phyloP scores from a whole-genome alignment of 1,284 basidiomycete species.

The Apiotrichum akiyoshidainum region DNA sequence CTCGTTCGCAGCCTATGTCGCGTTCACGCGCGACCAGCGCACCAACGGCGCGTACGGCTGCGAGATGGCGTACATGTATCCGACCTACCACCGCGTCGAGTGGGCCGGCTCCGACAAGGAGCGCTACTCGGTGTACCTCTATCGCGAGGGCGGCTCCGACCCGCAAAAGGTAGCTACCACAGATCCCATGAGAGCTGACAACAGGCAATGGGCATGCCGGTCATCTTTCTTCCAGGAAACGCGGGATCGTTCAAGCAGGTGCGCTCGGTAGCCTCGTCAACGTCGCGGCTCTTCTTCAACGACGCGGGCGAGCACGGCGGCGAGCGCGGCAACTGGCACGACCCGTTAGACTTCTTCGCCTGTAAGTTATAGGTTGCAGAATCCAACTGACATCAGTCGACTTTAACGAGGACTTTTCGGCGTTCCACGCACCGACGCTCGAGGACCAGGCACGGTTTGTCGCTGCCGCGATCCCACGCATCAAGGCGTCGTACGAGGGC shows the following conservation, averaged over 20 bases:
- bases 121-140: slow-evolving; percentile 65
- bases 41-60: slow-evolving; percentile 56
- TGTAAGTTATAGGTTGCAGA: slow-evolving; percentile 61
- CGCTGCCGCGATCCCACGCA: slow-evolving; percentile 67
- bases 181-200: slow-evolving; percentile 1
- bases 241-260: slow-evolving; percentile 93
- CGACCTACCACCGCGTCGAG: slow-evolving; percentile 64
- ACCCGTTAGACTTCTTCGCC: slow-evolving; percentile 77
- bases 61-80: slow-evolving; percentile 97
- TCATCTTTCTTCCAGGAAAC: slow-evolving; percentile 95
- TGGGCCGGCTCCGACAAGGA: slow-evolving; percentile 58
- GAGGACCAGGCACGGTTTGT: slow-evolving; percentile 78
- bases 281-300: slow-evolving; percentile 71
- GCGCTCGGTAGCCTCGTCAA: slow-evolving; percentile 89
- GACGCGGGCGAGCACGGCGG: slow-evolving; percentile 21
- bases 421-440: slow-evolving; percentile 87
- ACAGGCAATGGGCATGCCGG: slow-evolving; percentile 65
- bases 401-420: slow-evolving; percentile 96
- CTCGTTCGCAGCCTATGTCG: slow-evolving; percentile 3
- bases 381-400: slow-evolving; percentile 63
- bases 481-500: slow-evolving; percentile 67
- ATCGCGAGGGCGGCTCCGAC: slow-evolving; percentile 87
- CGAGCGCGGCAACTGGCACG: not conserved
- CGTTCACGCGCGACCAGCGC: slow-evolving; percentile 19
- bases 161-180: slow-evolving; percentile 59